Evolutionary conservation across 176 grass and related monocot genomes (phyloP).

Genomic region (Carex scoparia): DNA sequence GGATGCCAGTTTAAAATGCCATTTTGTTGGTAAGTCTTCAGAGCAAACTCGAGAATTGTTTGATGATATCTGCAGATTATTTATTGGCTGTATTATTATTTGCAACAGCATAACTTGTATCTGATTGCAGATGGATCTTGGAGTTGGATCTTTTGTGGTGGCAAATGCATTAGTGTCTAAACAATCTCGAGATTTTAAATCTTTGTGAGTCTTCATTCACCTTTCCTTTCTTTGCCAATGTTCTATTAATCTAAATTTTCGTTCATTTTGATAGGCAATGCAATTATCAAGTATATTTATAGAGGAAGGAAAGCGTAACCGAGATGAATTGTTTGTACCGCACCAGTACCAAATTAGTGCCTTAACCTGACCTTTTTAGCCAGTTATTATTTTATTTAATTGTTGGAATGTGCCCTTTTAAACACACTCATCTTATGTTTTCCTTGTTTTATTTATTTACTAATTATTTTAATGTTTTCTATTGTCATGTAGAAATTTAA

Average conservation of each 20-base stretch:
- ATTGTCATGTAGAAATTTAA: conserved; percentile 60
- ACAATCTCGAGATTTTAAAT: conserved; percentile 58
- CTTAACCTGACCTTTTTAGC: neutral
- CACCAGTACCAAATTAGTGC: neutral
- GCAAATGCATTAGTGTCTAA: conserved; percentile 83
- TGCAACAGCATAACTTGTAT: conserved; percentile 23
- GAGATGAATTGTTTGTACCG: neutral
- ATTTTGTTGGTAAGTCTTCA: neutral
- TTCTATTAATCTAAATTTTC: neutral
- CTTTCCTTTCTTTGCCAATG: neutral
- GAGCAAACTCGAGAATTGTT: neutral
- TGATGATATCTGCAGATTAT: neutral
- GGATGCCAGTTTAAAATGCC: neutral
- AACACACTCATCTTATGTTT: neutral
- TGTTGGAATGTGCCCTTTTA: neutral
- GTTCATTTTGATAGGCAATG: neutral
- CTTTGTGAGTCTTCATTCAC: conserved; percentile 29
- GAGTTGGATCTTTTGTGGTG: conserved; percentile 93
- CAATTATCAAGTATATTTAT: neutral
- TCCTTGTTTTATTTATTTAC: conserved; percentile 8
- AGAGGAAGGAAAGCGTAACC: neutral
- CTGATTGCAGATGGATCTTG: conserved; percentile 89
- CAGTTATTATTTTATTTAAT: neutral
- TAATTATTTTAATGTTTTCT: conserved; percentile 13
- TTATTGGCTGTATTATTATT: conserved; percentile 2